phyloP scores from a whole-genome alignment of 176 grass and related monocot genomes.

The Avena eriantha region DNA sequence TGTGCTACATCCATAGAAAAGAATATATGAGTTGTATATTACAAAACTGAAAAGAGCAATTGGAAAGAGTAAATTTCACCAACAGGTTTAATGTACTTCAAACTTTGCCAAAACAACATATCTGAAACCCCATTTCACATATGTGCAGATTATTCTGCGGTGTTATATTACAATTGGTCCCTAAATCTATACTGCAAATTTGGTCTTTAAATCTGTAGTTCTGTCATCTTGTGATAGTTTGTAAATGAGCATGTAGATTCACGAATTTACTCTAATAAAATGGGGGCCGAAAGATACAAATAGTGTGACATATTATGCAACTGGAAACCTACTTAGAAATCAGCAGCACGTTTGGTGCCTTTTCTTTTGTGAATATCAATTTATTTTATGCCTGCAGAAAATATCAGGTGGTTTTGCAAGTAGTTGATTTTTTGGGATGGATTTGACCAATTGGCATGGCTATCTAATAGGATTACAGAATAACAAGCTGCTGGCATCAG shows the following conservation, averaged over 20 bases:
- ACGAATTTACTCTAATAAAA: background rate
- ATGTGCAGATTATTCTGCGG: background rate
- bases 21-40: slow-evolving; percentile 23
- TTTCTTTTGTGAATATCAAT: slow-evolving; percentile 18
- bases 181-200: background rate
- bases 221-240: background rate
- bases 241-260: slow-evolving; percentile 2
- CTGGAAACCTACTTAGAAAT: background rate
- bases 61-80: background rate
- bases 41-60: slow-evolving; percentile 1
- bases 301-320: background rate
- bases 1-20: slow-evolving; percentile 66
- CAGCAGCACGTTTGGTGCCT: background rate
- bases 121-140: background rate
- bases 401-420: slow-evolving; percentile 11
- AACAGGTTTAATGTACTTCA: slow-evolving; percentile 9
- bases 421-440: background rate
- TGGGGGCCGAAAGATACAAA: background rate
- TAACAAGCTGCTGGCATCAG: background rate
- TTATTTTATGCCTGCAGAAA: slow-evolving; percentile 31
- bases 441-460: background rate
- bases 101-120: slow-evolving; percentile 2
- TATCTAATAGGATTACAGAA: slow-evolving; percentile 26
- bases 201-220: background rate
- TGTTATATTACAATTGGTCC: background rate